phyloP scores from a whole-genome alignment of 73 alveolate species.

The Stentor roeselii region DNA sequence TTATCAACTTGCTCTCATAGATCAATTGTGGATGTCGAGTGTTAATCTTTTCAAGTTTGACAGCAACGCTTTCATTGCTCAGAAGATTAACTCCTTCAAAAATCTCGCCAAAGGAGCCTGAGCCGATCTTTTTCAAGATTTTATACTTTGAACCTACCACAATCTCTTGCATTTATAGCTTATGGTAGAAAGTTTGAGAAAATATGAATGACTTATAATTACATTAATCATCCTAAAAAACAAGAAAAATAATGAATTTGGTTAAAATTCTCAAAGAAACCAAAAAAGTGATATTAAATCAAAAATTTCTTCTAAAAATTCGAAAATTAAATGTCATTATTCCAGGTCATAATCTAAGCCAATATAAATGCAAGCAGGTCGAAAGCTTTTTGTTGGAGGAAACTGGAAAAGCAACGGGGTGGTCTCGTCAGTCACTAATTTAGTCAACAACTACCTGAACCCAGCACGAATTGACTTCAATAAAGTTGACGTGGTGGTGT shows the following conservation, averaged over 20 bases:
- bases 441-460: constrained; percentile 59
- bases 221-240: no score
- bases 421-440: constrained; percentile 58
- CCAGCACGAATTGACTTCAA: constrained; percentile 34
- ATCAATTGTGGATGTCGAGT: constrained; percentile 61
- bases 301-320: no score
- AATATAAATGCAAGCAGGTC: constrained; percentile 27
- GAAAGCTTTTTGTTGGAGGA: constrained; percentile 88
- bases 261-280: no score
- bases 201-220: no score
- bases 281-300: no score
- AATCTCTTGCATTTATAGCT: no score
- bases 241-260: no score
- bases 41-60: constrained; percentile 55
- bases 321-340: no score
- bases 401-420: constrained; percentile 97
- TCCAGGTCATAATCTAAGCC: no score
- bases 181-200: no score
- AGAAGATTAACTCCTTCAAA: constrained; percentile 73
- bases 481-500: constrained; percentile 62
- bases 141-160: constrained; percentile 81
- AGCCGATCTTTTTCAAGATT: constrained; percentile 76
- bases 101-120: constrained; percentile 91
- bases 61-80: constrained; percentile 68
- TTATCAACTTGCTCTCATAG: constrained; percentile 64